These are phyloP conservation scores for Solanum lycopersicoides DNA, from an alignment of 257 asterid species.

Conservation along the genomic window DNA sequence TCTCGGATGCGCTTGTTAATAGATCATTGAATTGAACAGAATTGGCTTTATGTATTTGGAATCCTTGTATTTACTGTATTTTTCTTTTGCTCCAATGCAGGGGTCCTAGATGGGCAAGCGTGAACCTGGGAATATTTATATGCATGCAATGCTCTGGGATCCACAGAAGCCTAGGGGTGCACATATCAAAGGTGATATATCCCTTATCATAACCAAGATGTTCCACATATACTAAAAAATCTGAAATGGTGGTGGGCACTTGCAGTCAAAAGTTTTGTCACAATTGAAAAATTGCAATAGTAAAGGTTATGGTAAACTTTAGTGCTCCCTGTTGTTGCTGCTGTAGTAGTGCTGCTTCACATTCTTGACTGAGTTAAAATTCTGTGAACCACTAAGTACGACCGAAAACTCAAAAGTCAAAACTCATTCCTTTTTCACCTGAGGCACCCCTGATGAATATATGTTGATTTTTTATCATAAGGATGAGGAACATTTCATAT, in stretches of 20 bases:
- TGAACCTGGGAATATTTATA: slow-evolving; percentile 91
- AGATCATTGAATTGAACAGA: background rate
- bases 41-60: background rate
- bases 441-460: background rate
- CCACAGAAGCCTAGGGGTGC: slow-evolving; percentile 99
- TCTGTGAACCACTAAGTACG: background rate
- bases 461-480: background rate
- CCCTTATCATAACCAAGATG: slow-evolving; percentile 1
- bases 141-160: slow-evolving; percentile 99
- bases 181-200: slow-evolving; percentile 84
- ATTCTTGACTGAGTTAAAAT: background rate
- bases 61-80: background rate
- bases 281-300: background rate
- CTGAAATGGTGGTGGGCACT: background rate
- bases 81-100: slow-evolving; percentile 22
- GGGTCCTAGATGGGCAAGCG: slow-evolving; percentile 99
- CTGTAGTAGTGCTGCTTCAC: background rate
- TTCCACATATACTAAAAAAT: background rate
- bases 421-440: background rate
- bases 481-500: background rate
- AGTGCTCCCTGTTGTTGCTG: background rate
- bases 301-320: background rate
- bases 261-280: background rate
- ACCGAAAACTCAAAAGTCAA: background rate
- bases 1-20: background rate